A percentile compares a stretch with the other conserved stretches of the same genome.
These are phyloP conservation scores for Aleurites moluccanus DNA, from an alignment of 441 rosid species.

Conservation along the genomic window DNA sequence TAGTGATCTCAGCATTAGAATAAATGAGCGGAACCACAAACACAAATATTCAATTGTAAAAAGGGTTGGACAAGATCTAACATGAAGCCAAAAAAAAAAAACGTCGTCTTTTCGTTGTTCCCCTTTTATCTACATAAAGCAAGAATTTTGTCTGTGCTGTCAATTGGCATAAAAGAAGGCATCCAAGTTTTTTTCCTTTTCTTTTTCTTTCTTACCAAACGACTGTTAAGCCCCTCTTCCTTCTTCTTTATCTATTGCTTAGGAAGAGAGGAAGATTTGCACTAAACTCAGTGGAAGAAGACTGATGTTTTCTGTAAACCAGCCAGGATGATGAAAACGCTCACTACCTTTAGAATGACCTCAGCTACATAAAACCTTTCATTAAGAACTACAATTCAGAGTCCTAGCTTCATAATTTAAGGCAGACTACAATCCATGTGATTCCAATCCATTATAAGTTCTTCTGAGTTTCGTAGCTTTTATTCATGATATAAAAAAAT, in stretches of 20 bases:
- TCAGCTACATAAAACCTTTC: no score
- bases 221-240: not conserved
- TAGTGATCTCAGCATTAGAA: not conserved
- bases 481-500: not conserved
- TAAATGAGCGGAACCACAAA: not conserved
- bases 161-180: not conserved
- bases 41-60: not conserved
- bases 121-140: slow-evolving; percentile 9
- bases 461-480: not conserved
- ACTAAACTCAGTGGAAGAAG: not conserved
- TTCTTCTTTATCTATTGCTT: not conserved
- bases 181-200: not conserved
- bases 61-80: not conserved
- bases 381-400: no score
- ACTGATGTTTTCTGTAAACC: not conserved
- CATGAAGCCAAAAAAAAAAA: not conserved
- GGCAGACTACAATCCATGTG: no score
- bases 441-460: no score
- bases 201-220: not conserved
- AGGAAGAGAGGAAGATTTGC: not conserved
- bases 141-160: not conserved
- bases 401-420: no score
- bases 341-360: no score
- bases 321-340: not conserved
- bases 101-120: not conserved